Evolutionary conservation across 2,329 filamentous ascomycete species (phyloP).

Genomic region (Alternaria sp.): DNA sequence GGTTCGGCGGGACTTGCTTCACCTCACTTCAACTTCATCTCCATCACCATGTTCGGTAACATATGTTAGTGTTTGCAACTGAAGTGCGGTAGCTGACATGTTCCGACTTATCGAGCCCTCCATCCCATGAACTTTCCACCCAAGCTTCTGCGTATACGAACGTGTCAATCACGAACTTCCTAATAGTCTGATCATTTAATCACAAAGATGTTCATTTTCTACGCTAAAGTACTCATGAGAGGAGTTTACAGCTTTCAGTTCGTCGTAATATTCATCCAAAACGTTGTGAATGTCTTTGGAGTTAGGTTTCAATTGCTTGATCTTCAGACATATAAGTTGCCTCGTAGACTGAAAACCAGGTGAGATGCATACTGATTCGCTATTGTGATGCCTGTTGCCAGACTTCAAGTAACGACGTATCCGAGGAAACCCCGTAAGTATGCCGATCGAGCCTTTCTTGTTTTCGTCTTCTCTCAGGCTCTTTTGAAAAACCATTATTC

Average conservation of each 20-base stretch:
- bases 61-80: not conserved
- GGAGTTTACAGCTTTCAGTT: not conserved
- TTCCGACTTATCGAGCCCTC: fast-evolving
- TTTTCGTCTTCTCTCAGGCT: not conserved
- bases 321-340: not conserved
- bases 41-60: not conserved
- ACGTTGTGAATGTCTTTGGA: not conserved
- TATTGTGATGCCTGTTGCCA: not conserved
- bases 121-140: not conserved
- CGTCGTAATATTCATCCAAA: too few species aligned
- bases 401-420: fast-evolving
- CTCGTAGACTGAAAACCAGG: not conserved
- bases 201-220: not conserved
- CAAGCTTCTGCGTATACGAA: not conserved
- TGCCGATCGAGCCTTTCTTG: not conserved
- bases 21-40: not conserved
- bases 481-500: not conserved
- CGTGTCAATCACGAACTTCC: not conserved
- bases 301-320: not conserved
- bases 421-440: too few species aligned
- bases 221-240: not conserved
- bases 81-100: fast-evolving
- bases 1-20: conserved; percentile 14
- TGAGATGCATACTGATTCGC: not conserved
- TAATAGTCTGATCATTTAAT: not conserved